Base-by-base conservation (phyloP, 441 rosid genomes). In the Rhodomyrtus psidioides region DNA sequence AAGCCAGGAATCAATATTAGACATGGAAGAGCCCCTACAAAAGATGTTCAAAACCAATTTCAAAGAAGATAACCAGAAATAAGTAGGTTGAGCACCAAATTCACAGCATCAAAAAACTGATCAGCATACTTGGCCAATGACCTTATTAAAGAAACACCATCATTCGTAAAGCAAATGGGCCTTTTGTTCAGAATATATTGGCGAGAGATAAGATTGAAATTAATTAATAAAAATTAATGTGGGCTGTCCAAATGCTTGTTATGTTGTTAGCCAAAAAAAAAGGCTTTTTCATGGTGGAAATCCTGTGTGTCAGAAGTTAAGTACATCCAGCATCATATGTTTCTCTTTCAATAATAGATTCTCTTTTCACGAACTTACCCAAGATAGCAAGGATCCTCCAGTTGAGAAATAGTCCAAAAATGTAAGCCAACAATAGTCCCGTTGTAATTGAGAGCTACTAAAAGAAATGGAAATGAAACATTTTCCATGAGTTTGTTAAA, bases 361-460 rank as follows among this genome's bases (percentile, higher is more conserved):
- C 51, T 60, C 24, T 46, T 21, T 49, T 62, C 46, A 49, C 13
- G 46, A 82, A 62, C 86, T 92, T 90, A 96, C 99, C 99, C 57
- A 96, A 55, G 87, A 91, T 90, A 39, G 97, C 97, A 84, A 94
- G 94, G 83, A 92, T 88, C 91, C 97, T 93, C 96, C 97, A 94
- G 81, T 89, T 89, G 85, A 92, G 88, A 88, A 93, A 93, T 57
- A 94, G 90, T 58, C 97, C 97, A 83, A 94, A 90, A 23, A 94
- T 86, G 88, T 94, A 94, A 4, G 95, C 97, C 89, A 96, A 84
- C 99, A 96, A 89, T 87, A 94, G 95, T 87, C 98, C 99, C 88
- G 95, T 90, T 82, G 99, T 95, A 85, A 96, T 92, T 53, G 99
- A 95, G 81, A 96, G 98, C 99, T 96, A 85, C 56, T 84, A 60